Evolutionary conservation across 495 filamentous ascomycete genomes (phyloP).

Genomic region (Pyrenula massariospora): DNA sequence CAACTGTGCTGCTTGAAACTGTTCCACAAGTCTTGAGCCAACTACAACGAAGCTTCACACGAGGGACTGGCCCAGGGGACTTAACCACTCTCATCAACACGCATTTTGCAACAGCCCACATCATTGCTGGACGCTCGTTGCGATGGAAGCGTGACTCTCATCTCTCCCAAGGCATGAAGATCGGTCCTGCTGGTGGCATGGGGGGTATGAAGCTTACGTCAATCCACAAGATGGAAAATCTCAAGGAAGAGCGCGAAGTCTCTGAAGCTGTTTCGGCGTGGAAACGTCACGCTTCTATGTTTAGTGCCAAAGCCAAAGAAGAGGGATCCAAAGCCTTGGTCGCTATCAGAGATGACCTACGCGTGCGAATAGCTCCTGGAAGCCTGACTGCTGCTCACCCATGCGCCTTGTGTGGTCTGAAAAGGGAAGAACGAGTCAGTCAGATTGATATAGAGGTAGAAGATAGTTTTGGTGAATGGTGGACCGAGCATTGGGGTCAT

Average conservation of each 20-base stretch:
- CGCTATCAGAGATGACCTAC: slow-evolving; percentile 3
- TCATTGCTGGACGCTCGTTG: slow-evolving; percentile 74
- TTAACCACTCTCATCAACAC: slow-evolving; percentile 38
- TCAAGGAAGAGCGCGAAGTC: slow-evolving; percentile 79
- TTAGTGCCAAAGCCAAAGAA: slow-evolving; percentile 30
- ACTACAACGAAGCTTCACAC: slow-evolving; percentile 10
- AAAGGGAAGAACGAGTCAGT: slow-evolving; percentile 67
- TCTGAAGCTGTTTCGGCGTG: slow-evolving; percentile 65
- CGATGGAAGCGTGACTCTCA: slow-evolving; percentile 84
- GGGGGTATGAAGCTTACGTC: slow-evolving; percentile 81
- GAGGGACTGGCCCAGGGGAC: slow-evolving; percentile 8
- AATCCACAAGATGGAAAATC: slow-evolving; percentile 65
- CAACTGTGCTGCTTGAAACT: slow-evolving; percentile 64
- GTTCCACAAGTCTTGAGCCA: slow-evolving; percentile 54
- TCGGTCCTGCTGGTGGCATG: slow-evolving; percentile 58
- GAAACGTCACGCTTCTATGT: slow-evolving; percentile 34
- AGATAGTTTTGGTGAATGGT: slow-evolving; percentile 93
- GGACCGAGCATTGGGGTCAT: slow-evolving; percentile 85
- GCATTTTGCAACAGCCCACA: slow-evolving; percentile 56
- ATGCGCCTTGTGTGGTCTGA: slow-evolving; percentile 85
- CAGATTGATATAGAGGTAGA: slow-evolving; percentile 66
- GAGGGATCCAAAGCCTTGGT: slow-evolving; percentile 44
- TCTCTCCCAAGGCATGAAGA: slow-evolving; percentile 80
- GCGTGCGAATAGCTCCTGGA: slow-evolving; percentile 39
- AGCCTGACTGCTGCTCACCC: slow-evolving; percentile 57